Evolutionary conservation across 352 stramenopile species (phyloP), one percentile per base, ranked within the genome.

Genomic region (Pythium graminicola): DNA sequence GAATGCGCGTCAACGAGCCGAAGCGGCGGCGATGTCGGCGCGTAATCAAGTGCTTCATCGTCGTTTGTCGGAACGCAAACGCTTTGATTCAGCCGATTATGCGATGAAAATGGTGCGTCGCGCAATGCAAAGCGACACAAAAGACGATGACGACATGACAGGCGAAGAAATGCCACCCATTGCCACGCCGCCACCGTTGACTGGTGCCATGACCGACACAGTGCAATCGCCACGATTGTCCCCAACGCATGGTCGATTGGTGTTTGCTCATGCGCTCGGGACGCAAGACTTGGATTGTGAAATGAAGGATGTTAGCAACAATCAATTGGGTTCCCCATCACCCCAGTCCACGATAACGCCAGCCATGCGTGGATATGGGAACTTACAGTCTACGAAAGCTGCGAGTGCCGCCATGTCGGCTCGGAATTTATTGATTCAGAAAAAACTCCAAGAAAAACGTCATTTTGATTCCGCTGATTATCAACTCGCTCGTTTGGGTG

Each of bases 51-150:
- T 93, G 39, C 71, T 93, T 40, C 79, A 66, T 27, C 72, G 76
- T 41, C 86, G 86, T 41, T 65, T 93, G 19, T 68, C 54, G 20
- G 82, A 93, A 53, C 67, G 76, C 50, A 93, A 90, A 59, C 79
- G 74, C 5, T 93, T 87, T 52, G 82, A 93, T 67, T 93, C 82
- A 53, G 82, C 82, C 4, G 82, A 93, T 60, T 80, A 93, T 41
- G 77, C 79, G 26, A 86, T 93, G 72, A 76, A 81, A 43, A 75
- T 84, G 43, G 42, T 64, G 27, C 42, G 42, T 22, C 31, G 40
- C 14, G 59, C 42, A 2, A 61, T 66, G 59, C 11, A 66, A 36
- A 35, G 26, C 8, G 24, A 22, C 16, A 19, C 55, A 1, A 32
- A 14, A 20, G 28, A 51, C 27, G 31, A 9, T 32, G 14, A 17